Evolutionary conservation across 2,329 filamentous ascomycete genomes (phyloP), one percentile per base, ranked within the genome.

Genomic region (Aspergillus ochraceus): DNA sequence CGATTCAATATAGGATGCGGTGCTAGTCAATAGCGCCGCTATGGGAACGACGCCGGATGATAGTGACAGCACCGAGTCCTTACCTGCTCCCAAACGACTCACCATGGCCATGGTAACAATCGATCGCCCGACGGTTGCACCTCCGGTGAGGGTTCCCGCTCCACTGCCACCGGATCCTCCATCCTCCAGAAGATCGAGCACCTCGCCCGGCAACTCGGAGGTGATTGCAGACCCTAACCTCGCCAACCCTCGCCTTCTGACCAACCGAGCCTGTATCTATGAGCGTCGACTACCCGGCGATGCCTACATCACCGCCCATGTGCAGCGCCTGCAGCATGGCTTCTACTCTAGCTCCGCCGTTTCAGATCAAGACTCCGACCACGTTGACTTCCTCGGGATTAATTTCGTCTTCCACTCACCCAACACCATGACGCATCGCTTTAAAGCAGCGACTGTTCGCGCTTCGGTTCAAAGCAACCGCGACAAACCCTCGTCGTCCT

Each of bases 361-460:
- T 0, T 80, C 81, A 19, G 79, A 80, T 36, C 66, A 69, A 4
- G 68, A 72, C 17, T 72, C 78, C 9, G 69, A 79, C 39, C 71
- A 80, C 54, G 77, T 83, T 10, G 81, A 81, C 60, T 83, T 83
- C 55, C 74, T 81, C 4, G 81, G 78, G 0, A 70, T 83, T 36
- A 78, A 76, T 51, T 83, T 83, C 54, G 79, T 80, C n/a, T 80
- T 83, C 26, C 81, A 83, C 63, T 77, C 80, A 0, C 70, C 76
- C 4, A 69, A 79, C 51, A 77, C 75, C 2, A 59, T 67, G 6
- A 67, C 70, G 1, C 79, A 82, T 66, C 78, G 81, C 12, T 82
- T 83, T 71, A 79, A 79, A 61, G 77, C 77, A 30, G 80, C 80
- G 3, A 76, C 74, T 11, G 80, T 83, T 22, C 73, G 71, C 20